A percentile compares a stretch with the other conserved stretches of the same genome.
These are phyloP conservation scores for Lasiosphaeris hirsuta DNA, from an alignment of 495 filamentous ascomycete species.

Conservation along the genomic window DNA sequence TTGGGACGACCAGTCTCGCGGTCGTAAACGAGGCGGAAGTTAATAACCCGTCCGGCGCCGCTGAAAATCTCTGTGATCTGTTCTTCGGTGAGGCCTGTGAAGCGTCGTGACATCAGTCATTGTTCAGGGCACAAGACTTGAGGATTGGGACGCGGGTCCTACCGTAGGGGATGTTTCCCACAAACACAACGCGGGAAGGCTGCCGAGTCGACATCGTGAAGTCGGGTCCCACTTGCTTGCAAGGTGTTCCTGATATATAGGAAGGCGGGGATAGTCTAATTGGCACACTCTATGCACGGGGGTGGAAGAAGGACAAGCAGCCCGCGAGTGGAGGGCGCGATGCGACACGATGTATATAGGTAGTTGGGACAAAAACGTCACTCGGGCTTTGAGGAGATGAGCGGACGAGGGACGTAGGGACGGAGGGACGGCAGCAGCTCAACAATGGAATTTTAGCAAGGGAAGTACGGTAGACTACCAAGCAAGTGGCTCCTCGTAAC, in stretches of 20 bases:
- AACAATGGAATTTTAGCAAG: slow-evolving; percentile 11
- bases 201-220: slow-evolving; percentile 50
- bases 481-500: slow-evolving; percentile 4
- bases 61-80: slow-evolving; percentile 89
- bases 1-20: slow-evolving; percentile 92
- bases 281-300: background rate
- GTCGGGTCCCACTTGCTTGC: too few species aligned
- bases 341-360: too few species aligned
- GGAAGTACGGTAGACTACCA: slow-evolving; percentile 15
- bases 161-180: slow-evolving; percentile 82
- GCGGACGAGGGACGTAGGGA: background rate
- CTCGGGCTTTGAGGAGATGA: background rate
- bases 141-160: slow-evolving; percentile 7
- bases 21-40: slow-evolving; percentile 93
- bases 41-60: slow-evolving; percentile 81
- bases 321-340: too few species aligned
- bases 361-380: background rate
- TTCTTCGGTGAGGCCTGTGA: slow-evolving; percentile 82
- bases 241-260: too few species aligned
- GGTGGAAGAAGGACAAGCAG: too few species aligned
- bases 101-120: background rate
- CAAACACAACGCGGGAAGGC: slow-evolving; percentile 63
- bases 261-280: background rate
- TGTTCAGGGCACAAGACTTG: too few species aligned
- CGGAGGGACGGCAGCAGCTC: background rate